Evolutionary conservation across 495 filamentous ascomycete genomes (phyloP).

Genomic region (Tuber brumale): DNA sequence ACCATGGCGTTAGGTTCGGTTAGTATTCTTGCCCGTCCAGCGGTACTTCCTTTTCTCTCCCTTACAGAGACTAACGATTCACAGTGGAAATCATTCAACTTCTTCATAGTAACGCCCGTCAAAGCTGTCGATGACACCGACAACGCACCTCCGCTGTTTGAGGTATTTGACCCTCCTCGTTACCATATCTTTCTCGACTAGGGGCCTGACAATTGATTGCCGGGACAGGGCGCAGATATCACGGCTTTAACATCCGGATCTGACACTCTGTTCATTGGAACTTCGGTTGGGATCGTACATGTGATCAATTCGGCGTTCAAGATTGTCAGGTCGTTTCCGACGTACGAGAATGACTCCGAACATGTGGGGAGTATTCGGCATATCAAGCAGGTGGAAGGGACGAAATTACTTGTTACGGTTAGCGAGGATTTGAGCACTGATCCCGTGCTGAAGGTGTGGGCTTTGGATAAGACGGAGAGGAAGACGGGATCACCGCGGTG

Average conservation of each 20-base stretch:
- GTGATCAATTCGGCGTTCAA: slow-evolving; percentile 84
- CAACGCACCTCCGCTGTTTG: slow-evolving; percentile 52
- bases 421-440: slow-evolving; percentile 81
- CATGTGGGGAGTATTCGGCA: slow-evolving; percentile 70
- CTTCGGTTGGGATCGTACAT: slow-evolving; percentile 72
- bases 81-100: slow-evolving; percentile 98
- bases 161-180: slow-evolving; percentile 52
- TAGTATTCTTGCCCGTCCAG: neutral
- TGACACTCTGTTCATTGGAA: slow-evolving; percentile 83
- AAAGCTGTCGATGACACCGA: slow-evolving; percentile 66
- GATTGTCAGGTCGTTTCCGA: slow-evolving; percentile 74
- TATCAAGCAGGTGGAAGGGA: slow-evolving; percentile 87
- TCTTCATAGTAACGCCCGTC: slow-evolving; percentile 89
- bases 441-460: slow-evolving; percentile 90
- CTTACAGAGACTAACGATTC: neutral
- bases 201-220: slow-evolving; percentile 26
- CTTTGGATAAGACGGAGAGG: slow-evolving; percentile 86
- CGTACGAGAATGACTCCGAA: slow-evolving; percentile 55
- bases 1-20: slow-evolving; percentile 3
- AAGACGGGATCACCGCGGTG: slow-evolving; percentile 85
- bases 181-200: slow-evolving; percentile 48
- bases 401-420: slow-evolving; percentile 77
- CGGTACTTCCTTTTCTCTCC: neutral
- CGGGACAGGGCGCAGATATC: slow-evolving; percentile 53
- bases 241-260: slow-evolving; percentile 75